Base-by-base conservation (phyloP, 805 yeast genomes). In the Yamadazyma tumulicola region DNA sequence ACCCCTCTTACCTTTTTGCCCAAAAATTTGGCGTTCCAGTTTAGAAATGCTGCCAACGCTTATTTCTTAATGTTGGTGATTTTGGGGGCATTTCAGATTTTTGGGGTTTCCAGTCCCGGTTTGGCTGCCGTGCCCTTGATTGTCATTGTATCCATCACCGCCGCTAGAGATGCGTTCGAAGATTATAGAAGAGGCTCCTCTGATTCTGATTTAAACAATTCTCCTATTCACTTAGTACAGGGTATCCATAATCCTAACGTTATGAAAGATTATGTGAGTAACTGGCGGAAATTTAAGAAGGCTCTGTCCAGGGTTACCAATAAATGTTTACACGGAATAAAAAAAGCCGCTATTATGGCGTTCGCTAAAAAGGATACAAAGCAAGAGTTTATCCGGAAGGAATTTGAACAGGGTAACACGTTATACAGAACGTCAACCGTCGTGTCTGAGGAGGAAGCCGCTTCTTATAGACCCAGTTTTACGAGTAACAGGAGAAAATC, bases 81-180 rank as follows among this genome's bases (percentile, higher is more conserved):
- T 20, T 54, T 77, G 43, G 81, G 82, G 9, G 64, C 67, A 5
- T 79, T 81, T 55, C 67, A 77, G 42, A 75, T 84, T 29, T 84
- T 84, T 53, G 94, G 94, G 30, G 88, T 81, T 14, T 69, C 75
- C 20, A 68, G 67, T 39, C 88, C 93, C 1, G 91, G 78, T 1
- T 63, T 84, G 49, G 81, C 84, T 14, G 85, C 88, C 2, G 89
- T 83, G 21, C 94, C 94, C 3, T 73, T 84, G 52, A 81, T 83
- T 54, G 89, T 84, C 37, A 83, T 84, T 64, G 88, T 84, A 13
- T 66, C 69, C 35, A 64, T 84, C 43, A 84, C 93, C 2, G 89
- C 87, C 4, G 52, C 79, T 43, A 81, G 82, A 50, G 93, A 85
- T 58, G 89, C 82, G 0, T 66, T 84, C 46, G 94, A 84, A 58